Conservation (phyloP, 768 basidiomycete species). For the Russula sp. region DNA sequence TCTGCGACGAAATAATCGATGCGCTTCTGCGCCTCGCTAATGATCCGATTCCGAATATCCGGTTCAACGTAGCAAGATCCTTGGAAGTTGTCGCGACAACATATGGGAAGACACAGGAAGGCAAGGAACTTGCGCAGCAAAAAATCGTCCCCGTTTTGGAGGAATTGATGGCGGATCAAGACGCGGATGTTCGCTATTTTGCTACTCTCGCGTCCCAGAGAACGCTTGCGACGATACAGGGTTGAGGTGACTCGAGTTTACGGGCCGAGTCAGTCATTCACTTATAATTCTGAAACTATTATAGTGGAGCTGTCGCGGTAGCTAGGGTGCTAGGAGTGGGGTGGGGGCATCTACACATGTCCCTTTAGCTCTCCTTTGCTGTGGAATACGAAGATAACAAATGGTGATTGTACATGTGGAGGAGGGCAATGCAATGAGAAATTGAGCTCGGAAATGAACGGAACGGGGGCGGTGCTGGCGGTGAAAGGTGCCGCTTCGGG, state of each 20-base stretch:
- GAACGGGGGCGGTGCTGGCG: neutral
- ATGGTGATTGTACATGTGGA: slow-evolving; percentile 12
- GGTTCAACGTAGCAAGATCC: slow-evolving; percentile 96
- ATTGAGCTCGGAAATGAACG: no score
- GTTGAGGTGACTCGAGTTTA: slow-evolving; percentile 30
- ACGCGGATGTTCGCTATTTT: slow-evolving; percentile 97
- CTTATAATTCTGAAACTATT: neutral
- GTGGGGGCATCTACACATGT: slow-evolving; percentile 4
- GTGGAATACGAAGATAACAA: slow-evolving; percentile 21
- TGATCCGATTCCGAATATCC: slow-evolving; percentile 97
- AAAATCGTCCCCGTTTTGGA: slow-evolving; percentile 79
- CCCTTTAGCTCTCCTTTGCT: slow-evolving; percentile 14
- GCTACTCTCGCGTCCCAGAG: slow-evolving; percentile 73
- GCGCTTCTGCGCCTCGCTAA: slow-evolving; percentile 74
- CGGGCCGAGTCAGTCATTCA: neutral
- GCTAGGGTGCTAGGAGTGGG: slow-evolving; percentile 24
- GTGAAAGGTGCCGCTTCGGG: no score
- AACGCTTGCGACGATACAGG: slow-evolving; percentile 33
- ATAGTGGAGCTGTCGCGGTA: slow-evolving; percentile 3
- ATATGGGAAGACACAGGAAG: slow-evolving; percentile 57
- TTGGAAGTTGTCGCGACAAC: slow-evolving; percentile 80
- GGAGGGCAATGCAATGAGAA: neutral
- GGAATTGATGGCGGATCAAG: slow-evolving; percentile 77
- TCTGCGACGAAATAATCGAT: slow-evolving; percentile 76
- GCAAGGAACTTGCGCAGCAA: slow-evolving; percentile 63